Evolutionary conservation across 2,329 filamentous ascomycete genomes (phyloP).

Genomic region (Arthrobotrys iridis): DNA sequence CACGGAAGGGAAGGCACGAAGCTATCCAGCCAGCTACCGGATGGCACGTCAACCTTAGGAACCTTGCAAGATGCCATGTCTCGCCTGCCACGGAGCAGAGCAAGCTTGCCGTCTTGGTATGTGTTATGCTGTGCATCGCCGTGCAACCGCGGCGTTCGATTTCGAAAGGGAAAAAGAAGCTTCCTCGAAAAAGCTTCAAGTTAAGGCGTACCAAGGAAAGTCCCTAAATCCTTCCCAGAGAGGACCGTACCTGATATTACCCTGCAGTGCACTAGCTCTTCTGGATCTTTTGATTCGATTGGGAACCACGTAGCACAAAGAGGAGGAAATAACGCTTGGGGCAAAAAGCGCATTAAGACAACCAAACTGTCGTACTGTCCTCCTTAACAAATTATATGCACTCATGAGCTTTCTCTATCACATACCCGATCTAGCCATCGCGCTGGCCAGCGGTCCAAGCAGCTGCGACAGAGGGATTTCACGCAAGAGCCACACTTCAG

Average conservation of each 20-base stretch:
- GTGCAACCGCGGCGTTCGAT: slow-evolving; percentile 29
- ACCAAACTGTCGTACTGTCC: slow-evolving; percentile 24
- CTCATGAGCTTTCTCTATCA: slow-evolving; percentile 52
- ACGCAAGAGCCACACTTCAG: background rate
- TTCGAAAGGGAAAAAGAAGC: slow-evolving; percentile 23
- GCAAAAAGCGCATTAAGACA: slow-evolving; percentile 26
- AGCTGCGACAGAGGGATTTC: slow-evolving; percentile 28
- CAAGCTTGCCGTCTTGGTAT: slow-evolving; percentile 48
- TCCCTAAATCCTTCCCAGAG: background rate
- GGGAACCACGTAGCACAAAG: slow-evolving; percentile 51
- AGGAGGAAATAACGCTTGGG: slow-evolving; percentile 1
- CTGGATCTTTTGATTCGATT: slow-evolving; percentile 17
- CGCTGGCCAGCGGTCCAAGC: slow-evolving; percentile 18
- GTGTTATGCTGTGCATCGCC: slow-evolving; percentile 37
- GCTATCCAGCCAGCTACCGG: slow-evolving; percentile 37
- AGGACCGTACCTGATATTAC: slow-evolving; percentile 35
- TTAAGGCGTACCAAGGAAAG: slow-evolving; percentile 16
- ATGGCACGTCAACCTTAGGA: slow-evolving; percentile 43
- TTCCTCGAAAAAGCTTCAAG: slow-evolving; percentile 22
- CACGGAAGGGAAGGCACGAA: slow-evolving; percentile 17
- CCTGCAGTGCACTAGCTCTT: slow-evolving; percentile 31
- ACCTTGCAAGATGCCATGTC: slow-evolving; percentile 27
- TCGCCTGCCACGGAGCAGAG: slow-evolving; percentile 43
- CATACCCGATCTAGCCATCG: slow-evolving; percentile 48
- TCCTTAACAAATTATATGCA: slow-evolving; percentile 36